Evolutionary conservation across 495 filamentous ascomycete species (phyloP), one percentile per base, ranked within the genome.

Genomic region (Viridothelium virens): DNA sequence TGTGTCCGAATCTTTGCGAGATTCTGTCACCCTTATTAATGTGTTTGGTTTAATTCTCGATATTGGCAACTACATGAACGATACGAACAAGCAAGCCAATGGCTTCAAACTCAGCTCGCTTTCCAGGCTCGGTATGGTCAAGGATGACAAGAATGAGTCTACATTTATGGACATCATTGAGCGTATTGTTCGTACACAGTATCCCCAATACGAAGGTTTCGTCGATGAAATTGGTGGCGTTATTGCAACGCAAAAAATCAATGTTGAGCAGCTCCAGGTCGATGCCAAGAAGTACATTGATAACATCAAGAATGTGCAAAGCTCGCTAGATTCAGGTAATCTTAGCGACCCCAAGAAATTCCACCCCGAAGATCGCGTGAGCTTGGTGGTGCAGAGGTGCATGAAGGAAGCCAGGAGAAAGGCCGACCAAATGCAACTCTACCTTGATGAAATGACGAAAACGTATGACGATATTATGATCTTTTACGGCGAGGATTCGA

Each of bases 11-110:
- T 89, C 90, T 16, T 78, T 98, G 56, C 84, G 93, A 38, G 91
- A 93, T 70, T 97, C 93, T 2, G 91, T 95, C 2, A 85, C 91
- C 7, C 79, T 98, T 70, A 96, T 97, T 85, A 96, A 94, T 67
- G 91, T 98, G 50, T 87, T 98, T 31, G 93, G 93, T 67, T 80
- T 98, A 61, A 98, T 98, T 75, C 81, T 97, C 70, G 91, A 96
- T 77, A 96, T 98, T 72, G 94, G 94, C 73, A 98, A 98, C 74
- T 98, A 94, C 82, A 98, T 98, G 94, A 98, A 98, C 79, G 94
- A 97, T 71, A 87, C 92, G 61, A 97, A 96, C 76, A 98, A 98
- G 78, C 95, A 97, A 77, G 94, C 95, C 2, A 90, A 88, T 68
- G 94, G 94, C 61, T 98, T 98, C 87, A 98, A 98, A 77, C 84